phyloP scores from a whole-genome alignment of 1,139 yeast genomes.

The Saccharomyces hybrid region DNA sequence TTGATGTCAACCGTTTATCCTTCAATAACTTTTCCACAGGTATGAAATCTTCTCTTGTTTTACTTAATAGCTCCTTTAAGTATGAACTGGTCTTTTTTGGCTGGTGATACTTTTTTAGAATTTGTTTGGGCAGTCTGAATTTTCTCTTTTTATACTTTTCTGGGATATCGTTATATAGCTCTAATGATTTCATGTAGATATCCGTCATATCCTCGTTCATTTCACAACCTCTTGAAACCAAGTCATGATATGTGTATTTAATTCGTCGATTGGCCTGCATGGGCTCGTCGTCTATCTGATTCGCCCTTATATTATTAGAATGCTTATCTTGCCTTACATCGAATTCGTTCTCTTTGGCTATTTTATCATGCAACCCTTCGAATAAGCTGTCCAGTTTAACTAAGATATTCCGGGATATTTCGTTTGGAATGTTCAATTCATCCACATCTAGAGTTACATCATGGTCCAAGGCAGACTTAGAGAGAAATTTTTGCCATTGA shows the following conservation, averaged over 20 bases:
- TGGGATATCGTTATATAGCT: constrained; percentile 28
- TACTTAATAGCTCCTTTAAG: constrained; percentile 5
- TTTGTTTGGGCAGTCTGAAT: constrained; percentile 22
- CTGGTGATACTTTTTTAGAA: constrained; percentile 17
- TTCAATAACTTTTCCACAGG: constrained; percentile 14
- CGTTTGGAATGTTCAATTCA: constrained; percentile 17
- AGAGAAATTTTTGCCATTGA: constrained; percentile 23
- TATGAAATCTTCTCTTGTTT: constrained; percentile 14
- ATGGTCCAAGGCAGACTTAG: constrained; percentile 13
- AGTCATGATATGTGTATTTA: constrained; percentile 24
- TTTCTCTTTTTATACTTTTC: constrained; percentile 13
- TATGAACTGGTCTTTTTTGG: constrained; percentile 7
- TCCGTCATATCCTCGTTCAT: constrained; percentile 27
- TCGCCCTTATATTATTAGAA: constrained; percentile 10
- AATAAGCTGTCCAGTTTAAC: constrained; percentile 25
- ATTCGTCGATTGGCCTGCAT: constrained; percentile 14
- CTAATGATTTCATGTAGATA: constrained; percentile 27
- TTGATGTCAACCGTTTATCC: constrained; percentile 16
- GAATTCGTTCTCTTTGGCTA: constrained; percentile 21
- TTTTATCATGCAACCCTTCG: constrained; percentile 22
- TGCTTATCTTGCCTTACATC: constrained; percentile 12
- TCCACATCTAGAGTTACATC: constrained; percentile 22
- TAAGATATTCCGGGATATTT: constrained; percentile 15
- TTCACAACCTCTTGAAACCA: constrained; percentile 26
- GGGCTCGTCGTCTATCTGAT: constrained; percentile 10